Conservation (phyloP, 2,329 filamentous ascomycete species). For the Neoascochyta sp. region DNA sequence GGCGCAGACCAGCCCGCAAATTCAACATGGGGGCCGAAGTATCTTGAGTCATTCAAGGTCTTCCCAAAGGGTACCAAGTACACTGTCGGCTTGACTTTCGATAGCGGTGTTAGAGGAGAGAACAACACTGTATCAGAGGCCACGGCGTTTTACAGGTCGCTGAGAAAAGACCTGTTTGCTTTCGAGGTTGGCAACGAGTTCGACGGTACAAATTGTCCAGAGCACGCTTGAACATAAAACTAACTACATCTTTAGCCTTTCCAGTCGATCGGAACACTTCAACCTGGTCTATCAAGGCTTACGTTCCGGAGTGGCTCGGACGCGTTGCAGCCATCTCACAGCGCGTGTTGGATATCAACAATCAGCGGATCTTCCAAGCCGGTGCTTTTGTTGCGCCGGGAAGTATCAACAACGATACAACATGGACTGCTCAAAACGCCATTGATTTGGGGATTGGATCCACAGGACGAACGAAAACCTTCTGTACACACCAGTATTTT, state of each 20-base stretch:
- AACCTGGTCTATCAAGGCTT: conserved; percentile 11
- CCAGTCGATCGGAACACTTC: conserved; percentile 14
- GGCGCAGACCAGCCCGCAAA: conserved; percentile 17
- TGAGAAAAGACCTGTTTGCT: conserved; percentile 11
- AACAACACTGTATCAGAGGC: conserved; percentile 10
- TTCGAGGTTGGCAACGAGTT: conserved; percentile 22
- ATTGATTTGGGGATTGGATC: conserved; percentile 12
- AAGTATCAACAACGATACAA: conserved; percentile 6
- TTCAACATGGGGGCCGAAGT: conserved; percentile 13
- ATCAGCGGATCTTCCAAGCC: conserved; percentile 13
- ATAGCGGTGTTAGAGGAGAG: conserved; percentile 11
- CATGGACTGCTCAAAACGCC: conserved; percentile 12
- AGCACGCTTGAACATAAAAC: background rate
- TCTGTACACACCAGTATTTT: conserved; percentile 18
- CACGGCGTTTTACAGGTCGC: conserved; percentile 8
- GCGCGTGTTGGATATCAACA: conserved; percentile 2
- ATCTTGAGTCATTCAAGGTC: conserved; percentile 16
- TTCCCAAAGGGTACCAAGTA: conserved; percentile 21
- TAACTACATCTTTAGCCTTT: conserved; percentile 7
- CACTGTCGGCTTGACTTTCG: conserved; percentile 17
- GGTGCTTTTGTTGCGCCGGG: conserved; percentile 12
- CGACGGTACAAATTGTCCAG: conserved; percentile 12
- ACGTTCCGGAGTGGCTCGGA: conserved; percentile 13
- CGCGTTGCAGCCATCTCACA: conserved; percentile 8
- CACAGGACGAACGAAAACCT: conserved; percentile 10